phyloP scores from a whole-genome alignment of 2,329 filamentous ascomycete species.

The Penicillium sp. region DNA sequence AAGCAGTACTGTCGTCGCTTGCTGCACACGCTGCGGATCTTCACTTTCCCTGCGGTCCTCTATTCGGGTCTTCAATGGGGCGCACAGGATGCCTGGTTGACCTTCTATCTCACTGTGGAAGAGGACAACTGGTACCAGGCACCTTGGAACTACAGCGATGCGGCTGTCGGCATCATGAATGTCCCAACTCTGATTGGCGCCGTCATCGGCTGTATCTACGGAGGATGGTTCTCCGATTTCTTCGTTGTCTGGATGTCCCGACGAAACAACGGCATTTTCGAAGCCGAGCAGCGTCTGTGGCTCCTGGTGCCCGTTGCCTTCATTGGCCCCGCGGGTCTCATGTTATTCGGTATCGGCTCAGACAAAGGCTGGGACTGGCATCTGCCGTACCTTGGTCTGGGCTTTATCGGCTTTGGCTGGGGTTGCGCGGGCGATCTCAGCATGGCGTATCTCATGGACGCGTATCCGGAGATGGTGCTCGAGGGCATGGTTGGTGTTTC shows the following conservation, averaged over 20 bases:
- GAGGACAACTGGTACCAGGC: conserved; percentile 57
- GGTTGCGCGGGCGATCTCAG: conserved; percentile 60
- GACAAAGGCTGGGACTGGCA: conserved; percentile 56
- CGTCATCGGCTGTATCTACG: conserved; percentile 58
- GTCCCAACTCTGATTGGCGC: conserved; percentile 51
- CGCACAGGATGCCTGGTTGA: conserved; percentile 61
- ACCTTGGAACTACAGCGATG: conserved; percentile 59
- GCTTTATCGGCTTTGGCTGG: conserved; percentile 61
- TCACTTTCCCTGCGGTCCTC: conserved; percentile 59
- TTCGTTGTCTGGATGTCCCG: conserved; percentile 59
- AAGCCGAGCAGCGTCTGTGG: conserved; percentile 57
- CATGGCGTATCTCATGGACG: conserved; percentile 58
- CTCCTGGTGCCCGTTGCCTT: conserved; percentile 53
- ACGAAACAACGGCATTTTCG: conserved; percentile 55
- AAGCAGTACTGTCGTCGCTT: conserved; percentile 57
- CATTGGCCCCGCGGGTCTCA: conserved; percentile 54
- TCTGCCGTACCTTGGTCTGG: conserved; percentile 56
- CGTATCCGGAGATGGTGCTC: conserved; percentile 58
- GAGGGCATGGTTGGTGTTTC: conserved; percentile 62
- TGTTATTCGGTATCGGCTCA: conserved; percentile 56
- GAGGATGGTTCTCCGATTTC: conserved; percentile 58
- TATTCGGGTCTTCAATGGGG: conserved; percentile 62
- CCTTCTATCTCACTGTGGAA: conserved; percentile 60
- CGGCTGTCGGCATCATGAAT: conserved; percentile 59
- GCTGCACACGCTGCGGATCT: conserved; percentile 58